These are phyloP conservation scores for Nymphaea colorata DNA, from an alignment of 164 flowering plant genomes.

Conservation along the genomic window DNA sequence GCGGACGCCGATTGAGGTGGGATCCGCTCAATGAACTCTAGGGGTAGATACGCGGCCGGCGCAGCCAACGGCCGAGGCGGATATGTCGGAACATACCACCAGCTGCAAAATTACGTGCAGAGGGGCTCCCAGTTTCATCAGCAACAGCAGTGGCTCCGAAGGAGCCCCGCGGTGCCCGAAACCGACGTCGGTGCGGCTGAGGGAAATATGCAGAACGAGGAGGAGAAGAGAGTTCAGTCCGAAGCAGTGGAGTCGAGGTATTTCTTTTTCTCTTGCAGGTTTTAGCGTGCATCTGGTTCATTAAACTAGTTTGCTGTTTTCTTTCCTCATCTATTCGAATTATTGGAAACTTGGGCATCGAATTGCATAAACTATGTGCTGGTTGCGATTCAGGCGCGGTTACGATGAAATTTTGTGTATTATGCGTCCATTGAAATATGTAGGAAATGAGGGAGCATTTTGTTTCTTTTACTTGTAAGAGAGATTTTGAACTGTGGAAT, in stretches of 20 bases:
- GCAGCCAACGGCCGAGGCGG: slow-evolving; percentile 1
- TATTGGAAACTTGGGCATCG: too few species aligned
- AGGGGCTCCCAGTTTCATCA: not conserved
- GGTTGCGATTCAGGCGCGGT: too few species aligned
- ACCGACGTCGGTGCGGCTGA: not conserved
- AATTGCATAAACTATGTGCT: too few species aligned
- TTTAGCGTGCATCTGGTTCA: too few species aligned
- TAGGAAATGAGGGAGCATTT: too few species aligned
- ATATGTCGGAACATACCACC: not conserved
- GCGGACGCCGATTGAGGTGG: not conserved
- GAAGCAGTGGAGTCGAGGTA: slow-evolving; percentile 1
- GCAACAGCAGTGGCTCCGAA: slow-evolving; percentile 6
- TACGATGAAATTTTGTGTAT: too few species aligned
- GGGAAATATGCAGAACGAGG: not conserved
- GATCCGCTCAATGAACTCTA: not conserved
- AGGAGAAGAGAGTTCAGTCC: slow-evolving; percentile 3
- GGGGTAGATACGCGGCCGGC: not conserved
- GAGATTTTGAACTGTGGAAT: too few species aligned
- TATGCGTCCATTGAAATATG: too few species aligned
- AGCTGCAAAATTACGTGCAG: not conserved
- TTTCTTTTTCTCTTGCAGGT: not conserved
- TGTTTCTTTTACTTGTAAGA: too few species aligned
- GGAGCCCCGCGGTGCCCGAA: not conserved
- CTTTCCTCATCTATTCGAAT: too few species aligned
- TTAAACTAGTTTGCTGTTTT: too few species aligned